phyloP scores from a whole-genome alignment of 352 stramenopile genomes.

The Pythium volutum region DNA sequence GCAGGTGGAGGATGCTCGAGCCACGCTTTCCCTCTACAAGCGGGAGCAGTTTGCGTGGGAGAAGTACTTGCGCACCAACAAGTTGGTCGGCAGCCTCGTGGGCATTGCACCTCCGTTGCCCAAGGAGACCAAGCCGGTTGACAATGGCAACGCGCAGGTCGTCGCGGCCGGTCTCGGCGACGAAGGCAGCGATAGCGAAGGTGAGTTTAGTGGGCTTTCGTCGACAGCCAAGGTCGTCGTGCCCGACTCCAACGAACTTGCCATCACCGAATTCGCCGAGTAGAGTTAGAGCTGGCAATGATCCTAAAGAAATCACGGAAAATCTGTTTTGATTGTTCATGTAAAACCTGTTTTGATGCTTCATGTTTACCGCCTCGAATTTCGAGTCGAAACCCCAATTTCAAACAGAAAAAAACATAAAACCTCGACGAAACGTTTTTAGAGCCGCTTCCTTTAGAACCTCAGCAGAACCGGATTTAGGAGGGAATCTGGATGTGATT shows the following conservation, averaged over 20 bases:
- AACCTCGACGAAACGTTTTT: too few species aligned
- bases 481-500: background rate
- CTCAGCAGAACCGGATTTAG: background rate
- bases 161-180: conserved; percentile 33
- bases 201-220: conserved; percentile 20
- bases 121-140: conserved; percentile 19
- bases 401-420: background rate
- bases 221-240: conserved; percentile 29
- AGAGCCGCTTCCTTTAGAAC: background rate
- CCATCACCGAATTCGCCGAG: conserved; percentile 76
- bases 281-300: conserved; percentile 19
- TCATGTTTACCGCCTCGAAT: too few species aligned
- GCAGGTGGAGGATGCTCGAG: conserved; percentile 76
- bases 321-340: conserved; percentile 4
- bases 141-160: conserved; percentile 9
- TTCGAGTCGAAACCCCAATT: conserved; percentile 14
- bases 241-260: conserved; percentile 60
- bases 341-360: too few species aligned
- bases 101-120: conserved; percentile 49
- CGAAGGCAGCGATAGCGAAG: conserved; percentile 28
- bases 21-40: conserved; percentile 78
- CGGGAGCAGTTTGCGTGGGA: conserved; percentile 82
- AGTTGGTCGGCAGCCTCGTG: conserved; percentile 45
- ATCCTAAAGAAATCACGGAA: background rate
- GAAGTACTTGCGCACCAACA: conserved; percentile 74